Evolutionary conservation across 768 basidiomycete genomes (phyloP).

Genomic region (Inosperma sp.): DNA sequence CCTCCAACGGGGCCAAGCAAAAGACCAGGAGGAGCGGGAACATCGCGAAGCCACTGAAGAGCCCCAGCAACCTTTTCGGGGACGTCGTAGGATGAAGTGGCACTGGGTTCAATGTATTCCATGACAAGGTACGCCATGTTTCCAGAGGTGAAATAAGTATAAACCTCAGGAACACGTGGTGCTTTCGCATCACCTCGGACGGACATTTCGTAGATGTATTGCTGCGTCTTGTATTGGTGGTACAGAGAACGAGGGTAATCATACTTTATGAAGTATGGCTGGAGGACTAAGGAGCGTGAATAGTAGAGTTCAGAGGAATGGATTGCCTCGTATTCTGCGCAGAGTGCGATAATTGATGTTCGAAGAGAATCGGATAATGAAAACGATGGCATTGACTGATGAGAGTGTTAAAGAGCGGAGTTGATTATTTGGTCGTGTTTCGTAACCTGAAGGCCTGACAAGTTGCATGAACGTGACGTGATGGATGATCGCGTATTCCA

Average conservation of each 20-base stretch:
- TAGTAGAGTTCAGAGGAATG: no score
- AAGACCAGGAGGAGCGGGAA: slow-evolving; percentile 20
- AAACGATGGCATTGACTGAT: no score
- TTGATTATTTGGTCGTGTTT: no score
- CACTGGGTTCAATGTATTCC: slow-evolving; percentile 21
- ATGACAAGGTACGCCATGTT: slow-evolving; percentile 24
- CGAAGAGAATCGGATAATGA: no score
- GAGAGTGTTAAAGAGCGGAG: no score
- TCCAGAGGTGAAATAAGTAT: slow-evolving; percentile 18
- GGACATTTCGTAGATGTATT: slow-evolving; percentile 21
- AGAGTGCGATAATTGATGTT: no score
- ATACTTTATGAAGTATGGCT: slow-evolving; percentile 26
- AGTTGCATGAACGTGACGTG: no score
- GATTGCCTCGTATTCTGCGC: no score
- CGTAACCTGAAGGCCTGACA: no score
- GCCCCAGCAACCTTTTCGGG: slow-evolving; percentile 19
- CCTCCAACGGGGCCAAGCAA: slow-evolving; percentile 15
- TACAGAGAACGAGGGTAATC: slow-evolving; percentile 14
- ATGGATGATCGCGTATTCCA: no score
- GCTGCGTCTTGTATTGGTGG: slow-evolving; percentile 19
- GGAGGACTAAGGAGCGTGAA: no score
- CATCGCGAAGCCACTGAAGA: slow-evolving; percentile 22
- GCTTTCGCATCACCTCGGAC: slow-evolving; percentile 8
- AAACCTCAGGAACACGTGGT: slow-evolving; percentile 24
- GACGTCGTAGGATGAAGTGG: no score